These are phyloP conservation scores for Torrubiella hemipterigena DNA, from an alignment of 2,329 filamentous ascomycete species.

Conservation along the genomic window DNA sequence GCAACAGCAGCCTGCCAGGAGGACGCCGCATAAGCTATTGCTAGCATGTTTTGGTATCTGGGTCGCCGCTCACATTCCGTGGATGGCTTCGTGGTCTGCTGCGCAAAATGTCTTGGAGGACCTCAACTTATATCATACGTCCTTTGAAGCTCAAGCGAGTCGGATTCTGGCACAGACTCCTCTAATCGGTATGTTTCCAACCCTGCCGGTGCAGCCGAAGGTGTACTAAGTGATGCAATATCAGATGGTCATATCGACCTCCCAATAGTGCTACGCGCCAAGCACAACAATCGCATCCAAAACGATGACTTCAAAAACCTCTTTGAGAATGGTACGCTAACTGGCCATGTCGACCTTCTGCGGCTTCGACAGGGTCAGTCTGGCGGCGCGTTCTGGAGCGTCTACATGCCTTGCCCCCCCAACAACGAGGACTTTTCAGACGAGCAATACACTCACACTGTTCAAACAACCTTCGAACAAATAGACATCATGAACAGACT, in stretches of 20 bases:
- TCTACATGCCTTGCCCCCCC: constrained; percentile 64
- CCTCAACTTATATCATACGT: too few species aligned
- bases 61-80: too few species aligned
- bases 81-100: too few species aligned
- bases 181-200: background rate
- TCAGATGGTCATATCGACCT: constrained; percentile 86
- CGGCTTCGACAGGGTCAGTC: constrained; percentile 58
- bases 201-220: background rate
- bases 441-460: constrained; percentile 58
- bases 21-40: too few species aligned
- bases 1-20: too few species aligned
- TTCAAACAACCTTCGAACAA: constrained; percentile 59
- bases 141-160: background rate
- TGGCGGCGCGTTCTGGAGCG: constrained; percentile 90
- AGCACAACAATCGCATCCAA: constrained; percentile 70
- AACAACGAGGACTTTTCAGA: constrained; percentile 65
- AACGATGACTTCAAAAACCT: constrained; percentile 56
- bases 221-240: too few species aligned
- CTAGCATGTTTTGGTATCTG: too few species aligned
- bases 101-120: too few species aligned
- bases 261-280: constrained; percentile 54
- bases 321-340: constrained; percentile 60
- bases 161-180: background rate
- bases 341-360: constrained; percentile 66
- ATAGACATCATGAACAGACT: constrained; percentile 62